These are phyloP conservation scores for Podospora fimiseda DNA, from an alignment of 495 filamentous ascomycete species.

Conservation along the genomic window DNA sequence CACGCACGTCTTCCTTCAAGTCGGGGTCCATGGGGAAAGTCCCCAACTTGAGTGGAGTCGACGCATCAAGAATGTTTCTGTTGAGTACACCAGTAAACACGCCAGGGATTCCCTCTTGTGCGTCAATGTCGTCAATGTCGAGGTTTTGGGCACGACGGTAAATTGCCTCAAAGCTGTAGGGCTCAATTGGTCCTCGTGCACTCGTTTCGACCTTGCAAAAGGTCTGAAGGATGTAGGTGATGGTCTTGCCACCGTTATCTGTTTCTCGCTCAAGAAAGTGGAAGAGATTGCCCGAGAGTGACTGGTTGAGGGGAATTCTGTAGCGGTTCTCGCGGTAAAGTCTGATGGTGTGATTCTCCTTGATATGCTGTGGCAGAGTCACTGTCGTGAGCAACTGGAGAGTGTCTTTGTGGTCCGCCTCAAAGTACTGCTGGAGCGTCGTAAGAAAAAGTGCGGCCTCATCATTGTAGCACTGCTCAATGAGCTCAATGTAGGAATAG, in stretches of 20 bases:
- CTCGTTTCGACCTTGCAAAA: conserved; percentile 66
- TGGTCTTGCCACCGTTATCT: conserved; percentile 67
- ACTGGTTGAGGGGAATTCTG: conserved; percentile 73
- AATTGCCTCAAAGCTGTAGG: conserved; percentile 75
- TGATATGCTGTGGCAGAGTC: conserved; percentile 67
- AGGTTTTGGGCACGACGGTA: conserved; percentile 50
- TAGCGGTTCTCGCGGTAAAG: conserved; percentile 81
- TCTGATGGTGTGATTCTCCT: conserved; percentile 62
- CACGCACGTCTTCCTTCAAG: conserved; percentile 71
- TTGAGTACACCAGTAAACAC: conserved; percentile 81
- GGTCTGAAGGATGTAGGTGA: conserved; percentile 68
- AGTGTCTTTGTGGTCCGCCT: conserved; percentile 69
- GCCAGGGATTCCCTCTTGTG: conserved; percentile 91
- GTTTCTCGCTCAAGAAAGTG: conserved; percentile 81
- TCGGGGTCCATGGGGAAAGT: conserved; percentile 73
- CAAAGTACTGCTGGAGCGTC: conserved; percentile 60
- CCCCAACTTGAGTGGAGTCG: conserved; percentile 64
- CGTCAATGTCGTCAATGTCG: conserved; percentile 61
- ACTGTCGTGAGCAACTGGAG: conserved; percentile 61
- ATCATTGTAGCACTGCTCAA: conserved; percentile 61
- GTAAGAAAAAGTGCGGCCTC: conserved; percentile 69
- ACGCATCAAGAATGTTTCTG: conserved; percentile 53
- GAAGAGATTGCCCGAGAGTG: conserved; percentile 70
- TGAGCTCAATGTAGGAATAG: conserved; percentile 80
- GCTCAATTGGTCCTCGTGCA: conserved; percentile 66